These are phyloP conservation scores for Exutisphaerella laricina DNA, from an alignment of 2,329 filamentous ascomycete genomes.

Conservation along the genomic window DNA sequence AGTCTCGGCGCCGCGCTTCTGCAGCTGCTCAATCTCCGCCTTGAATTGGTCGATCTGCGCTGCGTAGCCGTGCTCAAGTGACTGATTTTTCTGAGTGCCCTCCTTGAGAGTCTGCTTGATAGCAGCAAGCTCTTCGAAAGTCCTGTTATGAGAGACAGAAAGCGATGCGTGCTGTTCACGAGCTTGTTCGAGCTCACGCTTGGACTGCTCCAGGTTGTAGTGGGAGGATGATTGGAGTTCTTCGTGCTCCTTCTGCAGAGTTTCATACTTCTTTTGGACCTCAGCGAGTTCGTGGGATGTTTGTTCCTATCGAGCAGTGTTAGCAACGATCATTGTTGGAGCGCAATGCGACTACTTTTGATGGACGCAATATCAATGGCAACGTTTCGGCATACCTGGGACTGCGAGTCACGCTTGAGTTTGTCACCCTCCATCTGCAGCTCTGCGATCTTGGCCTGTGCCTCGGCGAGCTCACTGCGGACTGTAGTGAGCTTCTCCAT, in stretches of 20 bases:
- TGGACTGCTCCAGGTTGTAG: constrained; percentile 14
- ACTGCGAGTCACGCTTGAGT: constrained; percentile 8
- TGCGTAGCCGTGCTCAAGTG: constrained; percentile 1
- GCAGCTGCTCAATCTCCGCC: constrained; percentile 17
- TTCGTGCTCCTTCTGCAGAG: constrained; percentile 18
- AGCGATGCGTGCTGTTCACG: constrained; percentile 18
- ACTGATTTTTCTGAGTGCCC: constrained; percentile 6
- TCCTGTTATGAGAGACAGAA: constrained; percentile 23
- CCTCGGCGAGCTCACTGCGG: constrained; percentile 1
- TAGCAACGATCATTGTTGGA: no score
- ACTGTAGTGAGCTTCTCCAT: constrained; percentile 2
- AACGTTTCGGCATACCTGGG: no score
- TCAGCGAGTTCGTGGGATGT: constrained; percentile 15
- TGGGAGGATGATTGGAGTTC: constrained; percentile 12
- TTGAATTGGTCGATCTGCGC: constrained; percentile 9
- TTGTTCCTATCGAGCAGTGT: no score
- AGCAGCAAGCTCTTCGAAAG: constrained; percentile 18
- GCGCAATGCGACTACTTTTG: no score
- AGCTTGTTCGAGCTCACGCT: constrained; percentile 18
- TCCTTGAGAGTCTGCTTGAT: constrained; percentile 7
- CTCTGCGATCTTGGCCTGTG: neutral
- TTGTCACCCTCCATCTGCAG: constrained; percentile 2
- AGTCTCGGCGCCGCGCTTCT: constrained; percentile 12
- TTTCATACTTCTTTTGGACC: constrained; percentile 12
- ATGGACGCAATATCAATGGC: no score